Base-by-base conservation (phyloP, 2,329 filamentous ascomycete genomes). In the Ambrosiella cleistominuta region DNA sequence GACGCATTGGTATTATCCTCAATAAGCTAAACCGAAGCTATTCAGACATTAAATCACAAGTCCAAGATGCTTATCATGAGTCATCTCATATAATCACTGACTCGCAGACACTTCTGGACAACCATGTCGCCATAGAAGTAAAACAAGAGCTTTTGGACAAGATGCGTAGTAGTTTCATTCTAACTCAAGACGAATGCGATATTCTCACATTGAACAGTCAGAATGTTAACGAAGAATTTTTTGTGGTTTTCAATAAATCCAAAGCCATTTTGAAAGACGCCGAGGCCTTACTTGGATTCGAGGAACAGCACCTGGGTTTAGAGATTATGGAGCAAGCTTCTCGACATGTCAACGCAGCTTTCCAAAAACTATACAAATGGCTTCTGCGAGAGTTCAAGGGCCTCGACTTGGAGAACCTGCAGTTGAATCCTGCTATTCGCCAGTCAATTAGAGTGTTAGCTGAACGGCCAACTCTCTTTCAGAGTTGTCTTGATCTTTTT, bases 331-430 rank as follows among this genome's bases (percentile, higher is more conserved):
- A 96, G 62, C 82, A 91, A 68, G 91, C 84, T 58, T 90, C 89
- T 0, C 88, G 88, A 60, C 82, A 88, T 62, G 77, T 98, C 54
- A 93, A 95, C 65, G 77, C 83, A 13, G 91, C 88, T 4, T 98
- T 93, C 64, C 91, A 98, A 67, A 98, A 96, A 67, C 77, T 98
- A 2, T 96, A 95, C 70, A 83, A 88, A 64, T 98, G 91, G 91
- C 83, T 95, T 17, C 90, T 96, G 67, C 83, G 86, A 60, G 89
- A 96, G 65, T 94, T 98, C 71, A 95, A 90, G 68, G 84, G 83
- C 0, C 72, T 97, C 55, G 94, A 97, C 67, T 77, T 97, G 7
- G 93, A 98, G 66, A 95, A 94, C 63, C 90, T 90, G 0, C 90
- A 95, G 65, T 90, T 97, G 68, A 90, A 86, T 66, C 79, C 83